Percentiles rank a stretch among this genome's conserved stretches.
Evolutionary conservation across 345 rosid genomes (phyloP).

Genomic region (Eucalyptus microcorys): DNA sequence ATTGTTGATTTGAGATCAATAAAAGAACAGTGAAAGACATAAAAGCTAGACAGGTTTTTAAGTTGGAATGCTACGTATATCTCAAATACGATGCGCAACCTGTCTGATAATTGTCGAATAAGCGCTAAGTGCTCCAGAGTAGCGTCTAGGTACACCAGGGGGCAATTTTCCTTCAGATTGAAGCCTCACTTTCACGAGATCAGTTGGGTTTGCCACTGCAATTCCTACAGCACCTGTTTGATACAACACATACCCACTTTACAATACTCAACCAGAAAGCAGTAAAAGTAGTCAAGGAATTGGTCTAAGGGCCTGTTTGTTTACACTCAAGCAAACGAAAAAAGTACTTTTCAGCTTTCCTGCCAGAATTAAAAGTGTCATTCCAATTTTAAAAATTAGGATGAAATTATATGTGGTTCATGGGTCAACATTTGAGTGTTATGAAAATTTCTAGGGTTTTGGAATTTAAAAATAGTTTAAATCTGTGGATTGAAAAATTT

Average conservation of each 20-base stretch:
- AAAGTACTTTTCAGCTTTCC: neutral
- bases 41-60: neutral
- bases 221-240: conserved; percentile 84
- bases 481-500: neutral
- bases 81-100: conserved; percentile 27
- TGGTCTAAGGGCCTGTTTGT: neutral
- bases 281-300: neutral
- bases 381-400: neutral
- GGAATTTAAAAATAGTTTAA: neutral
- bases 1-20: conserved; percentile 1
- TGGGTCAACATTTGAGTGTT: neutral
- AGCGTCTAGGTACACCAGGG: conserved; percentile 91
- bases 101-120: conserved; percentile 86
- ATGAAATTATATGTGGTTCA: neutral
- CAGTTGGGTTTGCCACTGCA: conserved; percentile 88
- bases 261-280: neutral
- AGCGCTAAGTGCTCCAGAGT: conserved; percentile 87
- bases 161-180: conserved; percentile 98
- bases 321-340: neutral
- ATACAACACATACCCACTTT: neutral
- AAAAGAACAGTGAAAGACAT: neutral
- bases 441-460: neutral
- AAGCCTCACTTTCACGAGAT: conserved; percentile 98
- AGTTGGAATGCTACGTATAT: neutral
- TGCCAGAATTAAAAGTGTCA: neutral